phyloP scores from a whole-genome alignment of 768 basidiomycete species.

The Boletus vermiculosoides region DNA sequence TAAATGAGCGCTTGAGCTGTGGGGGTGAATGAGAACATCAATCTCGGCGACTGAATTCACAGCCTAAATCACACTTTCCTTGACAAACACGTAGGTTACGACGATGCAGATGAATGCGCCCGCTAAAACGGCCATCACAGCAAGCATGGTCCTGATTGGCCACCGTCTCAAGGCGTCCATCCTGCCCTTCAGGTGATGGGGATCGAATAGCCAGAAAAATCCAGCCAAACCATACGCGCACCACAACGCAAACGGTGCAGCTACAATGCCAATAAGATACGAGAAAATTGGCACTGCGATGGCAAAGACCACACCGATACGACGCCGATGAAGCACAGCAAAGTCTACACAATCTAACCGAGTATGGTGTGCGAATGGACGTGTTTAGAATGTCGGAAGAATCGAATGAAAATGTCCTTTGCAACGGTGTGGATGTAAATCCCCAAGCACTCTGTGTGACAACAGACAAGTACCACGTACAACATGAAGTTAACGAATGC shows the following conservation, averaged over 20 bases:
- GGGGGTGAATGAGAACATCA: background rate
- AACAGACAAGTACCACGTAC: constrained; percentile 27
- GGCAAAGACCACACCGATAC: constrained; percentile 47
- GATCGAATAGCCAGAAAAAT: constrained; percentile 54
- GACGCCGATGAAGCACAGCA: constrained; percentile 37
- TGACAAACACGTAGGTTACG: constrained; percentile 46
- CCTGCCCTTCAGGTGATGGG: constrained; percentile 42
- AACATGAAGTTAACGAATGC: constrained; percentile 52
- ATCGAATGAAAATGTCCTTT: constrained; percentile 51
- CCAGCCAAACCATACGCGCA: constrained; percentile 54
- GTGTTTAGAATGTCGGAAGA: constrained; percentile 47
- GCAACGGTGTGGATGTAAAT: constrained; percentile 53
- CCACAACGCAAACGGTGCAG: constrained; percentile 57
- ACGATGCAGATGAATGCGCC: constrained; percentile 48
- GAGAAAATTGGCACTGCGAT: constrained; percentile 56
- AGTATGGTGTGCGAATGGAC: constrained; percentile 49
- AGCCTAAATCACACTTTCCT: constrained; percentile 32
- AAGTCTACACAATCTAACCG: constrained; percentile 49
- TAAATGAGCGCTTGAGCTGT: constrained; percentile 50
- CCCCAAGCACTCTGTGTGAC: constrained; percentile 28
- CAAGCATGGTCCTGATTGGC: constrained; percentile 38
- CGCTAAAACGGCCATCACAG: constrained; percentile 35
- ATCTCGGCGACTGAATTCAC: background rate
- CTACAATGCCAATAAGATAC: constrained; percentile 51
- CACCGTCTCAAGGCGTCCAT: constrained; percentile 32